Base-by-base conservation (phyloP, 31 red algal species). In the Odonthalia washingtoniensis region DNA sequence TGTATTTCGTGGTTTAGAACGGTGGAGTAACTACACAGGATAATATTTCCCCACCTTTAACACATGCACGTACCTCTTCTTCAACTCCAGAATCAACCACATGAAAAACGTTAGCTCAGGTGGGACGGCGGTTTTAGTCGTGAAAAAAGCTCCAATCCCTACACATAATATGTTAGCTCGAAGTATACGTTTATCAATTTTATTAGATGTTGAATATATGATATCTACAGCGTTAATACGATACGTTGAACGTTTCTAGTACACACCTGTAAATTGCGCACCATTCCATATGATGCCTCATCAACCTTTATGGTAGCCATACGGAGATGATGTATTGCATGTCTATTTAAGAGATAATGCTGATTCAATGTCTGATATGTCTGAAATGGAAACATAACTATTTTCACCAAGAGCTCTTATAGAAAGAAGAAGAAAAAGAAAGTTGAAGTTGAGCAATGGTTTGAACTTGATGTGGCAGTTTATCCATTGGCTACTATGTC, bases 391-490 rank as follows among this genome's bases (percentile, higher is more conserved):
- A n/a, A n/a, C n/a, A n/a, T n/a, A n/a, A n/a, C n/a, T n/a, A n/a
- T 46, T 70, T 60, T 39, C 63, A 5, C 49, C 82, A 70, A 86
- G 53, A 28, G 38, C 81, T 36, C 44, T 82, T 16, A 40, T 77
- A 21, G 77, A 68, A 17, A 72, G 49, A n/a, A 74, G 41, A 34
- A 21, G 75, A 77, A 63, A 41, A 87, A 91, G 16, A 75, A 60
- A 1, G 61, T 92, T 31, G 77, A 79, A 74, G 92, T 93, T 14
- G 91, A 94, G 81, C 95, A 88, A 52, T 98, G 95, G 89, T 89
- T 94, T 73, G 95, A 98, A 65, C 87, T 94, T 49, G 95, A 98
- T 69, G 84, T 92, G 2, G 95, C 94, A 49, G 92, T 94, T 24
- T 98, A 94, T 68, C 87, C 92, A 9, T 62, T 94, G 53, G 89